These are phyloP conservation scores for Trametes polyzona DNA, from an alignment of 1,284 basidiomycete species.

Conservation along the genomic window DNA sequence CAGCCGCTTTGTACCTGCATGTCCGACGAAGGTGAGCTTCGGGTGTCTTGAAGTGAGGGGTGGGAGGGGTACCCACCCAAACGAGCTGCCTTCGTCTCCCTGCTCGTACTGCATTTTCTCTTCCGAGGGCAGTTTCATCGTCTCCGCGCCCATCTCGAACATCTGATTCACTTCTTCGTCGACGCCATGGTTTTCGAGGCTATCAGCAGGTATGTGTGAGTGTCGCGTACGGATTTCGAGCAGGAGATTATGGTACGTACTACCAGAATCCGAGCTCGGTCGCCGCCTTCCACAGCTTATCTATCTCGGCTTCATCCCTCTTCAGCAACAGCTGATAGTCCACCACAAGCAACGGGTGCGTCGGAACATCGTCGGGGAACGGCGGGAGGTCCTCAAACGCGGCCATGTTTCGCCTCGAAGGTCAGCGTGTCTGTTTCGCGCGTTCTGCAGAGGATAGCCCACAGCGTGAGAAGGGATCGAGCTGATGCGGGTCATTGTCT, in stretches of 20 bases:
- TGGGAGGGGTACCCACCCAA: conserved; percentile 31
- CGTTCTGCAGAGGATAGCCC: too few relatives aligned
- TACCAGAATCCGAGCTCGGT: conserved; percentile 41
- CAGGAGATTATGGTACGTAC: conserved; percentile 38
- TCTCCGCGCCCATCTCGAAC: conserved; percentile 43
- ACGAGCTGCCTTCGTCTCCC: conserved; percentile 40
- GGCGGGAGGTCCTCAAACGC: conserved; percentile 28
- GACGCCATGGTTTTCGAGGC: conserved; percentile 42
- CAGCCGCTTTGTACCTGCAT: conserved; percentile 39
- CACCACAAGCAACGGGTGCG: conserved; percentile 40
- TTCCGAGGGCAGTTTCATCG: conserved; percentile 40
- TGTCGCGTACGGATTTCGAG: not conserved
- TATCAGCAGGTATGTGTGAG: not conserved
- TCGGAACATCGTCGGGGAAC: conserved; percentile 41
- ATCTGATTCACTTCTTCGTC: conserved; percentile 38
- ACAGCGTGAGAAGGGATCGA: not conserved
- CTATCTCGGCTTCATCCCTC: conserved; percentile 32
- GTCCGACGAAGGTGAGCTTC: not conserved
- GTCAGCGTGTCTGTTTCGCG: too few relatives aligned
- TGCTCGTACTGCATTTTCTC: conserved; percentile 45
- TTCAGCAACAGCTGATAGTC: conserved; percentile 38
- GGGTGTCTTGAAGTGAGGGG: not conserved
- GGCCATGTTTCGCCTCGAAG: conserved; percentile 14
- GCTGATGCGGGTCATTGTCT: not conserved
- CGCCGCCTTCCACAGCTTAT: conserved; percentile 37